Percentiles rank a stretch among this genome's conserved stretches.
These are phyloP conservation scores for Pleurotus cornucopiae DNA, from an alignment of 768 basidiomycete species.

Conservation along the genomic window DNA sequence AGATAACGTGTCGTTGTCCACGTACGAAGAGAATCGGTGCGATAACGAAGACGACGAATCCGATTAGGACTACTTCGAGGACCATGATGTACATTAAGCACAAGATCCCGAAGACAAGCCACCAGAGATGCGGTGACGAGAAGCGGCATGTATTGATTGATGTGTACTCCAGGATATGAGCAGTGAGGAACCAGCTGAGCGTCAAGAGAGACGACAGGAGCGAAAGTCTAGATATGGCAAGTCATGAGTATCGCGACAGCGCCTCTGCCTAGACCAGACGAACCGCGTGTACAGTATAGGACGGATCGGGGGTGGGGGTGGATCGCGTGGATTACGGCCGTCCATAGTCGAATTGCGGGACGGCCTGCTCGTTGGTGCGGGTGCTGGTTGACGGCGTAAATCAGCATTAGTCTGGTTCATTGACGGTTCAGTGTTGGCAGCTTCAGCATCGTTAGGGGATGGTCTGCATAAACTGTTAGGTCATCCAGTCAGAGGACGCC, in stretches of 20 bases:
- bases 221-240: conserved; percentile 39
- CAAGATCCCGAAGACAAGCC: conserved; percentile 77
- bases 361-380: background rate
- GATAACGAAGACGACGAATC: conserved; percentile 72
- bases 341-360: background rate
- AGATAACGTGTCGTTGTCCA: conserved; percentile 13
- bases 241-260: conserved; percentile 14
- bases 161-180: conserved; percentile 77
- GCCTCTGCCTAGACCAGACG: conserved; percentile 19
- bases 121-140: conserved; percentile 81
- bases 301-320: conserved; percentile 11
- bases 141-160: conserved; percentile 70
- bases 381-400: background rate
- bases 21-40: conserved; percentile 77
- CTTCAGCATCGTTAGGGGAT: background rate
- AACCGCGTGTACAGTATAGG: conserved; percentile 36
- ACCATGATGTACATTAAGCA: conserved; percentile 77
- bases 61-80: conserved; percentile 66
- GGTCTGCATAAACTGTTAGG: background rate
- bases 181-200: conserved; percentile 79
- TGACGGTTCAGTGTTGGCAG: conserved; percentile 6
- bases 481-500: conserved; percentile 14
- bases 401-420: conserved; percentile 5
- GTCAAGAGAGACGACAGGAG: conserved; percentile 66
- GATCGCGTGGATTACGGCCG: background rate